Base-by-base conservation (phyloP, 2,329 filamentous ascomycete species). In the Xenoacremonium recifei region DNA sequence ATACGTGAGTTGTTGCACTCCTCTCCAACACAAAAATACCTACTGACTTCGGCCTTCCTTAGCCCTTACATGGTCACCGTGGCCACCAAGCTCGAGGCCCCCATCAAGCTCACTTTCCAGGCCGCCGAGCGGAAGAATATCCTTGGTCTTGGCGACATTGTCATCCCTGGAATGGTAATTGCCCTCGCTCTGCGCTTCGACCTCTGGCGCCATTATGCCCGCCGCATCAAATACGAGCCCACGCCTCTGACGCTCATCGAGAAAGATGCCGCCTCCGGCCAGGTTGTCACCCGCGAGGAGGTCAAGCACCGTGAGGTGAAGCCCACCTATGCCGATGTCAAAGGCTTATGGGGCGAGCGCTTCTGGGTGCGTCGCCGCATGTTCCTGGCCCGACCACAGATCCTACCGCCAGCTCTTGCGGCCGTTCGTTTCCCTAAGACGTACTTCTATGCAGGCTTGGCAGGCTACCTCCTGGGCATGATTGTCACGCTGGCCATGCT, bases 131-230 rank as follows among this genome's bases (percentile, higher is more conserved):
- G 84, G 18, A 69, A 72, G 20, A 80, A 88, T 39, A 95, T 97
- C 78, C 82, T 99, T 6, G 92, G 92, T 0, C 76, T 97, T 0
- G 92, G 92, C n/a, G 92, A 99, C 60, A 87, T 99, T 44, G 87
- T 96, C 2, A 75, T 99, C 4, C 92, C 92, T 0, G 93, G 92
- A 7, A 89, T 97, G 58, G 84, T 96, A 68, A 85, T 97, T 48
- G 89, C 81, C 2, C 77, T 96, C 31, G 89, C 91, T 3, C 73
- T 99, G 18, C 82, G 92, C n/a, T 96, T 95, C 55, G 92, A 99
- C 60, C 74, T 96, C 6, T 93, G 89, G 69, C 74, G 89, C 40
- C 83, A 87, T 68, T 97, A 97, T 60, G 73, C 85, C 25, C 75
- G 75, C 29, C 83, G 87, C 58, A 76, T 83, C 61, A 76, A 72